Percentiles rank a stretch among this genome's conserved stretches.
These are phyloP conservation scores for Leptographium lundbergii DNA, from an alignment of 2,329 filamentous ascomycete genomes.

Conservation along the genomic window DNA sequence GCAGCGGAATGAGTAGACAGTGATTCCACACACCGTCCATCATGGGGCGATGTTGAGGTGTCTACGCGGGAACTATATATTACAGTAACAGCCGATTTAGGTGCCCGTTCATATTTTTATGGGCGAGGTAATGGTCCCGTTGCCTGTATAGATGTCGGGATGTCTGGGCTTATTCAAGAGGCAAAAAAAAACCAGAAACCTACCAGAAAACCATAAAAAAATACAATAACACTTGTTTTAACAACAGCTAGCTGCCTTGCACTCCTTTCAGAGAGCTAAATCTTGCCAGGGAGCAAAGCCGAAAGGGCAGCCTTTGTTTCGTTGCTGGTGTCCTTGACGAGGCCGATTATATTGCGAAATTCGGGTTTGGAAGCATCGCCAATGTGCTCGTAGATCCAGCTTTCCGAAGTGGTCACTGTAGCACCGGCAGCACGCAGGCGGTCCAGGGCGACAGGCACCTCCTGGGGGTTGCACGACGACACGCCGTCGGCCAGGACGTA, in stretches of 20 bases:
- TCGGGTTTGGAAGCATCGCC: constrained; percentile 63
- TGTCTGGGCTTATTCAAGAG: not conserved
- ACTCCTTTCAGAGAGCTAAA: not conserved
- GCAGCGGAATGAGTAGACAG: constrained; percentile 18
- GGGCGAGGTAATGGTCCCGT: not conserved
- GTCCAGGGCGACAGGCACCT: constrained; percentile 67
- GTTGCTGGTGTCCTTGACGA: constrained; percentile 66
- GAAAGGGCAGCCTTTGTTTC: constrained; percentile 59
- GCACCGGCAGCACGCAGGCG: constrained; percentile 65
- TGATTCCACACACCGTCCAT: not conserved
- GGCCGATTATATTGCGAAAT: constrained; percentile 59
- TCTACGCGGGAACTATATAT: not conserved
- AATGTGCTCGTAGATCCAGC: constrained; percentile 78
- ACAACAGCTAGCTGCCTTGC: not conserved
- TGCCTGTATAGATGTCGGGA: not conserved
- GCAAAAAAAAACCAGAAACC: not conserved
- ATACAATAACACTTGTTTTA: not conserved
- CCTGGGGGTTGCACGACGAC: constrained; percentile 71
- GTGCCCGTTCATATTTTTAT: not conserved
- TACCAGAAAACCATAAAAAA: not conserved
- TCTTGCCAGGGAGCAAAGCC: constrained; percentile 40
- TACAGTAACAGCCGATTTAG: not conserved
- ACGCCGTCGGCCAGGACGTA: constrained; percentile 86
- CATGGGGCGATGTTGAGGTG: not conserved
- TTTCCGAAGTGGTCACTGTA: constrained; percentile 75